Base-by-base conservation (phyloP, 805 yeast genomes). In the Yarrowia osloensis region DNA sequence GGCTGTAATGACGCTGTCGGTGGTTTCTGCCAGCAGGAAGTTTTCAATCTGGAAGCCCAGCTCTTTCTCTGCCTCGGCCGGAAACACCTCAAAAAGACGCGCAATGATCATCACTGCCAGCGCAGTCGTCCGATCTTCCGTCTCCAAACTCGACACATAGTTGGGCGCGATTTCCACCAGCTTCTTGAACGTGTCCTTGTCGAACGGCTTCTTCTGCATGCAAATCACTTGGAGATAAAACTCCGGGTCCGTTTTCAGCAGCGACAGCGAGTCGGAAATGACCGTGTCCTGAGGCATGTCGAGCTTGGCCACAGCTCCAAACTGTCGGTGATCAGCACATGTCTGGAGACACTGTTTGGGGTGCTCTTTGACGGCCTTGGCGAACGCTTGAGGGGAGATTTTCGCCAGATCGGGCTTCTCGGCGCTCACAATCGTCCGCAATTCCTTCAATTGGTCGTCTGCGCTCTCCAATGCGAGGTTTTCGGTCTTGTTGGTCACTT, bases 1-100 rank as follows among this genome's bases (percentile, higher is more conserved):
- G 13, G 73, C 78, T 1, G 52, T 44, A 6, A 46, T 33, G 22
- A 35, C 65, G 17, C 31, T 54, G 7, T 33, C 26, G 11, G 67
- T 21, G 2, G 66, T 61, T 29, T 61, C 66, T 11, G 52, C 54
- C 2, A 61, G 29, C n/a, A 61, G 19, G 11, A 61, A 61, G 54
- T 61, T 61, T 11, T 61, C 66, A 33, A 61, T 44, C 33, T 61
- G 66, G n/a, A 61, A 61, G 15, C 44, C 39, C 24, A 61, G 17
- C 17, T 61, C 66, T 13, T 61, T 61, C 24, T 46, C 66, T 2
- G 66, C 66, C 29, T 44, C 52, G n/a, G 40, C 54, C 9, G 66
- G 54, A 26, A 33, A 44, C 24, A 29, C 35, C 33, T 61, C 54
- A 44, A 61, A 44, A 13, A 61, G 33, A 28, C 54, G 52, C 15